Evolutionary conservation across 2,329 filamentous ascomycete species (phyloP).

Genomic region (Claviceps paspali): DNA sequence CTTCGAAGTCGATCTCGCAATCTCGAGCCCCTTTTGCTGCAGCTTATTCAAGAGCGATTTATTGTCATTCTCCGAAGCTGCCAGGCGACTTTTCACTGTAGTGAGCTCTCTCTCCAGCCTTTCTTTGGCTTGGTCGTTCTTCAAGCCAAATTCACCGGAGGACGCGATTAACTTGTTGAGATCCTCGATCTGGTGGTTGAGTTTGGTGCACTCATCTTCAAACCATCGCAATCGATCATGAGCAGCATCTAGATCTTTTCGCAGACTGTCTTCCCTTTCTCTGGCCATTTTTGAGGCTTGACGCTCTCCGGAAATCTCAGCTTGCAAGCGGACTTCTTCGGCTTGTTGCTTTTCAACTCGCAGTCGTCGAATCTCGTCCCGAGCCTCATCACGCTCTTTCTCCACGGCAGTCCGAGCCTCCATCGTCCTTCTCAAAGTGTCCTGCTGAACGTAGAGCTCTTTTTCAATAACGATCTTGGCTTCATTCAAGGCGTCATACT

Average conservation of each 20-base stretch:
- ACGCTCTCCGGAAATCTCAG: constrained; percentile 66
- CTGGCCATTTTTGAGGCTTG: constrained; percentile 62
- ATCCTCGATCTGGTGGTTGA: constrained; percentile 68
- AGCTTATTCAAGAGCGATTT: constrained; percentile 89
- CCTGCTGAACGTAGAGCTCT: constrained; percentile 90
- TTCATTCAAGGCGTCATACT: constrained; percentile 77
- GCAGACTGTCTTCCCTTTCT: constrained; percentile 64
- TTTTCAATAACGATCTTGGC: constrained; percentile 97
- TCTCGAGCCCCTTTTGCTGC: constrained; percentile 92
- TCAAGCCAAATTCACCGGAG: constrained; percentile 75
- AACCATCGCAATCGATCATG: constrained; percentile 62
- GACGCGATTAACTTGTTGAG: constrained; percentile 78
- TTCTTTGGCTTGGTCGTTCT: constrained; percentile 89
- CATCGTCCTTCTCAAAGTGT: constrained; percentile 71
- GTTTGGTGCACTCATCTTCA: constrained; percentile 60
- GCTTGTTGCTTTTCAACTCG: constrained; percentile 71
- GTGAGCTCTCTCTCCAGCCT: constrained; percentile 80
- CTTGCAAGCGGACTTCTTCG: constrained; percentile 72
- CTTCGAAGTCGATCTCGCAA: constrained; percentile 75
- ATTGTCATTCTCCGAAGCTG: constrained; percentile 93
- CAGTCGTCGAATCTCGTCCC: constrained; percentile 67
- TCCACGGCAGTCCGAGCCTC: constrained; percentile 70
- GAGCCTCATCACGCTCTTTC: constrained; percentile 76
- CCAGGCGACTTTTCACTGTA: constrained; percentile 76
- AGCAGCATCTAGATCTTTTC: constrained; percentile 67